These are phyloP conservation scores for Tillandsia leiboldiana DNA, from an alignment of 176 grass and related monocot genomes.

Conservation along the genomic window DNA sequence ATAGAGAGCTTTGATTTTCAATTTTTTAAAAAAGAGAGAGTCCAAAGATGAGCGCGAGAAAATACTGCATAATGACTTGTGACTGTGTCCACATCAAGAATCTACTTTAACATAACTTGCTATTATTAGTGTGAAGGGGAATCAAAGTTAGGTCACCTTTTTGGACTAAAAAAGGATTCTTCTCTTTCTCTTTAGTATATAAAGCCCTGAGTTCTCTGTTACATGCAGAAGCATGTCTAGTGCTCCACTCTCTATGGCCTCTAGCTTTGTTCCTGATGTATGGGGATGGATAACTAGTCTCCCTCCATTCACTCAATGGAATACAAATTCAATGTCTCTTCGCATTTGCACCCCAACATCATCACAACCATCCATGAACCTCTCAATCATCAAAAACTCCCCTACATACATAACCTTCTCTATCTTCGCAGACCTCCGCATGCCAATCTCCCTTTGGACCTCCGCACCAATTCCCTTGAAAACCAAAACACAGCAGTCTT, in stretches of 20 bases:
- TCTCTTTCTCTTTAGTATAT: slow-evolving; percentile 3
- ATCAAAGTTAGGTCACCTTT: slow-evolving; percentile 27
- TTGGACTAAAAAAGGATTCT: slow-evolving; percentile 11
- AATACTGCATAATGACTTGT: not conserved
- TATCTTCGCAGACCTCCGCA: slow-evolving; percentile 48
- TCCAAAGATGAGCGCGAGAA: not conserved
- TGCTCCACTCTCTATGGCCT: slow-evolving; percentile 36
- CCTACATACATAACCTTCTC: slow-evolving; percentile 47
- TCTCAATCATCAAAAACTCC: slow-evolving; percentile 41
- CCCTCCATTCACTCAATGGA: slow-evolving; percentile 72
- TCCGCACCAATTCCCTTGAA: slow-evolving; percentile 67
- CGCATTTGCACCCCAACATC: slow-evolving; percentile 52
- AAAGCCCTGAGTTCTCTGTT: not conserved
- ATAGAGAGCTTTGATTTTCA: not conserved
- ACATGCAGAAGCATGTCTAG: not conserved
- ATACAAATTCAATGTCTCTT: slow-evolving; percentile 45
- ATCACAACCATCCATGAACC: slow-evolving; percentile 38
- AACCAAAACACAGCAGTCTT: slow-evolving; percentile 28
- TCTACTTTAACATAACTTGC: slow-evolving; percentile 16
- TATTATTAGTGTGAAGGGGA: slow-evolving; percentile 9
- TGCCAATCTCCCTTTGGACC: slow-evolving; percentile 64
- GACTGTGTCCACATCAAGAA: slow-evolving; percentile 4
- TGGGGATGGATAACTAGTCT: slow-evolving; percentile 68
- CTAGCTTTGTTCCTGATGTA: slow-evolving; percentile 41
- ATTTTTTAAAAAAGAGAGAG: not conserved